Conservation (phyloP, 768 basidiomycete species). For the Psilocybe cyanescens region DNA sequence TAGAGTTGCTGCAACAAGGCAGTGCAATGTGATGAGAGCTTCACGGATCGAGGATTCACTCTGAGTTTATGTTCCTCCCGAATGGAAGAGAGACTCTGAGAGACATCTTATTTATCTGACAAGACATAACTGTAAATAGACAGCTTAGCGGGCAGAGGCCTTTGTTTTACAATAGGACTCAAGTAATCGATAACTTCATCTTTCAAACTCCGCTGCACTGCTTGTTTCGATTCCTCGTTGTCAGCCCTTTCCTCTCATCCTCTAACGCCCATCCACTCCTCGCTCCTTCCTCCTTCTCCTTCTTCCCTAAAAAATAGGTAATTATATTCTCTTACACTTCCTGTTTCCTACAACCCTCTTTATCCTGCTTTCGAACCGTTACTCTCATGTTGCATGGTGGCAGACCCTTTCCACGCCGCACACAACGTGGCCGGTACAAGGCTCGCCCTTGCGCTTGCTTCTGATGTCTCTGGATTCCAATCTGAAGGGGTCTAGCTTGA, state of each 20-base stretch:
- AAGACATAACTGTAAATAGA: neutral
- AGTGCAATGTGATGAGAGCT: neutral
- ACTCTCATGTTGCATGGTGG: neutral
- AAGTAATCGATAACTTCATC: conserved; percentile 2
- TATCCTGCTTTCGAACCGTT: conserved; percentile 9
- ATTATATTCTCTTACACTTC: conserved; percentile 19
- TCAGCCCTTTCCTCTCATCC: conserved; percentile 36
- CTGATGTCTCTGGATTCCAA: conserved; percentile 11
- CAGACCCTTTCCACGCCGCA: conserved; percentile 18
- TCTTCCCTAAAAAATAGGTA: conserved; percentile 22
- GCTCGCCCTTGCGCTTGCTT: conserved; percentile 19
- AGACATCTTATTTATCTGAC: conserved; percentile 2
- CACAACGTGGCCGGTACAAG: conserved; percentile 28
- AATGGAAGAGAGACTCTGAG: neutral
- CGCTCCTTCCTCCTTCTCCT: conserved; percentile 5
- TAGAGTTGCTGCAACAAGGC: neutral
- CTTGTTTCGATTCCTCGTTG: conserved; percentile 46
- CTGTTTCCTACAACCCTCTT: neutral
- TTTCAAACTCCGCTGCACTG: conserved; percentile 59
- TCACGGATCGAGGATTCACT: neutral
- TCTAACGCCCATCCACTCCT: conserved; percentile 26
- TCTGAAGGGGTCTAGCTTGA: conserved; percentile 7
- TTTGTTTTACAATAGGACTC: conserved; percentile 5
- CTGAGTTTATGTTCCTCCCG: neutral
- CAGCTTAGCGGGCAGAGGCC: neutral